Percentiles rank a stretch among this genome's conserved stretches.
These are phyloP conservation scores for Pseudevernia furfuracea DNA, from an alignment of 495 filamentous ascomycete genomes.

Conservation along the genomic window DNA sequence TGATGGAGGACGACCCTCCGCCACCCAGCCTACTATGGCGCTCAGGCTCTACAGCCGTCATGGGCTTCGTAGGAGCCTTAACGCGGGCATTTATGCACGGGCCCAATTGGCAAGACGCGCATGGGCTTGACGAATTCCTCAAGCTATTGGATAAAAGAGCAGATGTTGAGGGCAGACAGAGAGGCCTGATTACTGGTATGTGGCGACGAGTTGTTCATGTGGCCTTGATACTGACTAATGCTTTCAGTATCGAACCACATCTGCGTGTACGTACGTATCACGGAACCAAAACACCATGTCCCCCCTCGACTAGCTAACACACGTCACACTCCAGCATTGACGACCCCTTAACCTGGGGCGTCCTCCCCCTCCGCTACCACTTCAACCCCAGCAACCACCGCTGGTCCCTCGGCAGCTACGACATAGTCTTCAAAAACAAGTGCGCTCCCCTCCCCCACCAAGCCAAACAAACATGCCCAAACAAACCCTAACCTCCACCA, in stretches of 20 bases:
- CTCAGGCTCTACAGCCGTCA: slow-evolving; percentile 43
- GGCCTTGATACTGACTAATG: neutral
- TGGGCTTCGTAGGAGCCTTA: slow-evolving; percentile 43
- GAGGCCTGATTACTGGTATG: slow-evolving; percentile 81
- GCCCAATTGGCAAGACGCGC: slow-evolving; percentile 47
- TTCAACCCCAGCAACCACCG: slow-evolving; percentile 66
- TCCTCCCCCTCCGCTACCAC: slow-evolving; percentile 63
- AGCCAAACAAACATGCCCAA: slow-evolving; percentile 6
- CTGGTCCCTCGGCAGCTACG: slow-evolving; percentile 83
- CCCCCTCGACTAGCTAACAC: slow-evolving; percentile 1
- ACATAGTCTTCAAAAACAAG: slow-evolving; percentile 71
- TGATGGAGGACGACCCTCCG: slow-evolving; percentile 18
- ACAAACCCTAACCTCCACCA: too few relatives aligned
- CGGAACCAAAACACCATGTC: slow-evolving; percentile 10
- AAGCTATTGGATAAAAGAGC: slow-evolving; percentile 64
- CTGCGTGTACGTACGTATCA: slow-evolving; percentile 73
- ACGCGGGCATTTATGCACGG: slow-evolving; percentile 42
- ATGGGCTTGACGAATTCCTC: slow-evolving; percentile 67
- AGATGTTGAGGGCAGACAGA: slow-evolving; percentile 58
- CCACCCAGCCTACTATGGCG: slow-evolving; percentile 47
- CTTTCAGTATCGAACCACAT: slow-evolving; percentile 83
- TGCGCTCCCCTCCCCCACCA: neutral
- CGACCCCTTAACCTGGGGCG: slow-evolving; percentile 88
- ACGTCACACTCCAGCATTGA: slow-evolving; percentile 57
- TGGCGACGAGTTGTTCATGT: slow-evolving; percentile 5